Evolutionary conservation across 371 early-diverging fungal species (phyloP).

Genomic region (Lichtheimia hyalospora): DNA sequence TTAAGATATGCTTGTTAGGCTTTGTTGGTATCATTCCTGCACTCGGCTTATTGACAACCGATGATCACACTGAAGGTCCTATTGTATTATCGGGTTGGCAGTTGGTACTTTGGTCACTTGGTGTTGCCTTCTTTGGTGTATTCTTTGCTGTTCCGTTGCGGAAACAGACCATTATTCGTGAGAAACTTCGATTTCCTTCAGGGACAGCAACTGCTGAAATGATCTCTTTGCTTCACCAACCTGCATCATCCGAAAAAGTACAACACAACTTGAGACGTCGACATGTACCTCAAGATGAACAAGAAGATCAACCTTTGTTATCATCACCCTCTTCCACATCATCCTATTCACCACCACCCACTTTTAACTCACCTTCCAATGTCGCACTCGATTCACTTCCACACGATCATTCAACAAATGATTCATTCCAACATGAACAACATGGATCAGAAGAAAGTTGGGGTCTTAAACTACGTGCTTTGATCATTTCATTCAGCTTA

Average conservation of each 20-base stretch:
- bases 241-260: background rate
- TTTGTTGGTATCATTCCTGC: slow-evolving; percentile 83
- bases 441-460: slow-evolving; percentile 48
- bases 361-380: slow-evolving; percentile 6
- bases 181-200: slow-evolving; percentile 83
- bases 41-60: slow-evolving; percentile 59
- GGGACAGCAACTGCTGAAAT: slow-evolving; percentile 89
- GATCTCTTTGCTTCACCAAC: slow-evolving; percentile 76
- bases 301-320: slow-evolving; percentile 12
- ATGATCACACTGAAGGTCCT: slow-evolving; percentile 51
- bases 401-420: background rate
- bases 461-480: slow-evolving; percentile 55
- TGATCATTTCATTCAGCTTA: slow-evolving; percentile 56
- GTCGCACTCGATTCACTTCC: slow-evolving; percentile 5
- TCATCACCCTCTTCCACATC: background rate
- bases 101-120: slow-evolving; percentile 78
- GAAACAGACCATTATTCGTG: slow-evolving; percentile 75
- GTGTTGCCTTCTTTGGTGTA: slow-evolving; percentile 85
- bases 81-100: slow-evolving; percentile 48
- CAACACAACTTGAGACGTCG: background rate
- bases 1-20: slow-evolving; percentile 26
- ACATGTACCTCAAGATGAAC: background rate
- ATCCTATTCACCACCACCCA: slow-evolving; percentile 5
- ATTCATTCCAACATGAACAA: background rate
- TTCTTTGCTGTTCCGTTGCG: slow-evolving; percentile 88